Conservation (phyloP, 352 stramenopile species). For the Globisporangium canariense region DNA sequence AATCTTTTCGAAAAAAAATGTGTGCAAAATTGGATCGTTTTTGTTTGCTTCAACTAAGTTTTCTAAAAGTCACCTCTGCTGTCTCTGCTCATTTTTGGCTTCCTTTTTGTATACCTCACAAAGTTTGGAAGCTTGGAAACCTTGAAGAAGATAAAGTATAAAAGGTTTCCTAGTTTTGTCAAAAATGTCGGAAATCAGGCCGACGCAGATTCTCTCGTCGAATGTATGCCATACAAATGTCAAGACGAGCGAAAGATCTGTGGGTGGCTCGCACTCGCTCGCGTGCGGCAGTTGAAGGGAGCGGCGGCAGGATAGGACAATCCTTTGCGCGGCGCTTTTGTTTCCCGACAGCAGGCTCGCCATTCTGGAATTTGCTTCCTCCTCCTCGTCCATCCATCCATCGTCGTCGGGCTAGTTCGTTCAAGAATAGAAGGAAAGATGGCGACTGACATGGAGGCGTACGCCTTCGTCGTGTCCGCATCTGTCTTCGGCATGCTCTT, state of each 20-base stretch:
- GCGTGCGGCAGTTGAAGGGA: slow-evolving; percentile 17
- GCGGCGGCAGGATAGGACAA: not conserved
- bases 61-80: too few species aligned
- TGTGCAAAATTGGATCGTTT: slow-evolving; percentile 5
- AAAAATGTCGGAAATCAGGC: slow-evolving; percentile 7
- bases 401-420: slow-evolving; percentile 7
- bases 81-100: too few species aligned
- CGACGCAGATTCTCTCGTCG: slow-evolving; percentile 6
- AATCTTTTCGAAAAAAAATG: not conserved
- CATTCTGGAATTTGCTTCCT: slow-evolving; percentile 74
- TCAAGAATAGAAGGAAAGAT: slow-evolving; percentile 31
- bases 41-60: slow-evolving; percentile 12
- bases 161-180: too few species aligned
- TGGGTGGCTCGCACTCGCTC: slow-evolving; percentile 2
- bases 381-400: slow-evolving; percentile 10
- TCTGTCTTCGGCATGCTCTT: slow-evolving; percentile 81
- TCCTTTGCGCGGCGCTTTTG: not conserved
- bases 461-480: slow-evolving; percentile 61
- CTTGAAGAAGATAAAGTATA: not conserved
- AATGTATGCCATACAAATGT: slow-evolving; percentile 29
- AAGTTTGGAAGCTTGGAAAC: not conserved
- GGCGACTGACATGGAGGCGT: slow-evolving; percentile 53
- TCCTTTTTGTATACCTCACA: too few species aligned
- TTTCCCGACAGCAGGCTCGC: not conserved
- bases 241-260: slow-evolving; percentile 16